phyloP scores from a whole-genome alignment of 176 grass and related monocot species.

The Leersia perrieri region DNA sequence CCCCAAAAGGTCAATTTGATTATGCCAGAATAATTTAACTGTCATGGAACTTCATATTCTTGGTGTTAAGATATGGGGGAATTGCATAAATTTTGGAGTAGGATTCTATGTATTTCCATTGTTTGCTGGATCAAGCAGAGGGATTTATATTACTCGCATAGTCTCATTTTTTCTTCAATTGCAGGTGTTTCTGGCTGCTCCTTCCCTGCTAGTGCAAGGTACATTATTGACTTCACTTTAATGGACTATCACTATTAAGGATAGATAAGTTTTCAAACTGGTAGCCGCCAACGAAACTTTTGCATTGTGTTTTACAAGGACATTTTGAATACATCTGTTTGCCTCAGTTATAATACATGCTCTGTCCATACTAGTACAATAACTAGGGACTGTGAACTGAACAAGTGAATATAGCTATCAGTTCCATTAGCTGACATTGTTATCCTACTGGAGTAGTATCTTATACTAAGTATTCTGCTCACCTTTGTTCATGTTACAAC shows the following conservation, averaged over 20 bases:
- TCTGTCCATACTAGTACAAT: background rate
- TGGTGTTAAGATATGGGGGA: background rate
- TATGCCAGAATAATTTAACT: background rate
- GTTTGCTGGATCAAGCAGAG: background rate
- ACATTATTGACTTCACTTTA: background rate
- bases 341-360: background rate
- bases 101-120: background rate
- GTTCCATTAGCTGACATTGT: background rate
- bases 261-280: background rate
- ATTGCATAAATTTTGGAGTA: no score
- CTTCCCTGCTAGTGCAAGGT: slow-evolving; percentile 76
- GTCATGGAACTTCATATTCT: background rate
- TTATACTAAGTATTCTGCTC: background rate
- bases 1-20: background rate
- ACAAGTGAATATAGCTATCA: background rate
- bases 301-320: background rate
- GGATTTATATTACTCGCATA: background rate
- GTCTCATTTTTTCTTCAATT: slow-evolving; percentile 4
- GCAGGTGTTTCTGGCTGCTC: slow-evolving; percentile 73
- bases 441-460: background rate
- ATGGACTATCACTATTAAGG: background rate
- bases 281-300: background rate
- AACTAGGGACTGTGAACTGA: background rate
- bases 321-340: background rate
- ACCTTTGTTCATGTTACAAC: background rate